These are phyloP conservation scores for Primulina eburnea DNA, from an alignment of 257 asterid species.

Conservation along the genomic window DNA sequence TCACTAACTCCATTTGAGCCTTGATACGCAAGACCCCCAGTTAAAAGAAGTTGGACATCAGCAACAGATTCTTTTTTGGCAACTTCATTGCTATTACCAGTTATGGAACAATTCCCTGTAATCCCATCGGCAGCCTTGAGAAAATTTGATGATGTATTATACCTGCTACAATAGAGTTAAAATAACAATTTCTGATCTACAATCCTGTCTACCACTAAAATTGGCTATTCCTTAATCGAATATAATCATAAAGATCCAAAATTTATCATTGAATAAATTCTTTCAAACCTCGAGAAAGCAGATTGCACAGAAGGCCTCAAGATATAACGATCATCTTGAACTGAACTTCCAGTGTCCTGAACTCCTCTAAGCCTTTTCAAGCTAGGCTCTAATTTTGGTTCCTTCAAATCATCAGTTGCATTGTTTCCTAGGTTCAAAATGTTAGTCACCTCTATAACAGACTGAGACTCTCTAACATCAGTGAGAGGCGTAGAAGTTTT, in stretches of 20 bases:
- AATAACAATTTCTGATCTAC: slow-evolving; percentile 15
- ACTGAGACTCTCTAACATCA: slow-evolving; percentile 38
- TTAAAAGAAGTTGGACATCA: slow-evolving; percentile 37
- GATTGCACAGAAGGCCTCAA: slow-evolving; percentile 72
- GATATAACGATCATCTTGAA: slow-evolving; percentile 53
- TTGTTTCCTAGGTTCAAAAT: slow-evolving; percentile 33
- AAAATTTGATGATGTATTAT: slow-evolving; percentile 50
- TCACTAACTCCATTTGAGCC: slow-evolving; percentile 59
- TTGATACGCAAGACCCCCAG: slow-evolving; percentile 38
- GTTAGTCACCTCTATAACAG: slow-evolving; percentile 40
- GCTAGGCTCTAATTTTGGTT: slow-evolving; percentile 47
- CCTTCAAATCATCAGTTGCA: slow-evolving; percentile 34
- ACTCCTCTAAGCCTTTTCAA: slow-evolving; percentile 62
- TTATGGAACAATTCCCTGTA: slow-evolving; percentile 41
- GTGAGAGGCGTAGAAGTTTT: slow-evolving; percentile 28
- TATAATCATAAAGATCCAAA: slow-evolving; percentile 11
- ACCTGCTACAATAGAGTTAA: slow-evolving; percentile 47
- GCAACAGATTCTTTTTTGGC: slow-evolving; percentile 42
- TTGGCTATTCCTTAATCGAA: slow-evolving; percentile 14
- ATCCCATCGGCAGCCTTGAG: slow-evolving; percentile 47
- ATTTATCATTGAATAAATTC: slow-evolving; percentile 8
- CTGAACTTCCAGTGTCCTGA: slow-evolving; percentile 39
- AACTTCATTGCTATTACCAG: slow-evolving; percentile 45
- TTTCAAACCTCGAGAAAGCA: slow-evolving; percentile 78
- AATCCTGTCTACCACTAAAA: slow-evolving; percentile 11